Base-by-base conservation (phyloP, 2,329 filamentous ascomycete genomes). In the Stachybotrys echinatus region DNA sequence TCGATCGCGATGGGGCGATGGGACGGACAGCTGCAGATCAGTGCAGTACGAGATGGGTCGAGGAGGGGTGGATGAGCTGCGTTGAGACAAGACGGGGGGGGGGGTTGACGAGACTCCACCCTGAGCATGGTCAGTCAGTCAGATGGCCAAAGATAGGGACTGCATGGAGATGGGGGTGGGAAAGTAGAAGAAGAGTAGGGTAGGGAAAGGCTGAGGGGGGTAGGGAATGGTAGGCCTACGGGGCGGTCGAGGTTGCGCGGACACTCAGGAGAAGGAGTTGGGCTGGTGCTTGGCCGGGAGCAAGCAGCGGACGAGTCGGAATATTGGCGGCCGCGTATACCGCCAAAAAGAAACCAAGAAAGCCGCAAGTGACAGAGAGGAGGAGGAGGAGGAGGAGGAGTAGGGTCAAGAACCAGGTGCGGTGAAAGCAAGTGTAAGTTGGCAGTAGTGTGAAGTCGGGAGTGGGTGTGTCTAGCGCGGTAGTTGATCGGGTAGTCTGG, bases 301-400 rank as follows among this genome's bases (percentile, higher is more conserved):
- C 48, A 53, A 48, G 55, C 51, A 49, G 53, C 58, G 54, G 54
- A 50, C 49, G 49, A 44, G 54, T 56, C 49, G 61, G 60, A 52
- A 54, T 50, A 52, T 39, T 54, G 54, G 52, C 55, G 56, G 59
- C 65, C 62, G 62, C 62, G 63, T 57, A 60, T 67, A 55, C 59
- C 64, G 63, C 63, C 58, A 47, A 51, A 55, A 59, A 59, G 55
- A 18, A 44, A 37, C 43, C 50, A 38, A 49, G 49, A 47, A 50
- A 50, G 50, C 50, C 47, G 45, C 45, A 34, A 47, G 48, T 43
- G 48, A 14, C 10, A 48, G 39, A 47, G 48, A 45, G 48, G 49
- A 40, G 43, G 53, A 52, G n/a, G n/a, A n/a, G n/a, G n/a, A n/a
- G n/a, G n/a, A n/a, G n/a, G n/a, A n/a, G n/a, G n/a, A n/a, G n/a